These are phyloP conservation scores for Talaromyces adpressus DNA, from an alignment of 495 filamentous ascomycete genomes.

Conservation along the genomic window DNA sequence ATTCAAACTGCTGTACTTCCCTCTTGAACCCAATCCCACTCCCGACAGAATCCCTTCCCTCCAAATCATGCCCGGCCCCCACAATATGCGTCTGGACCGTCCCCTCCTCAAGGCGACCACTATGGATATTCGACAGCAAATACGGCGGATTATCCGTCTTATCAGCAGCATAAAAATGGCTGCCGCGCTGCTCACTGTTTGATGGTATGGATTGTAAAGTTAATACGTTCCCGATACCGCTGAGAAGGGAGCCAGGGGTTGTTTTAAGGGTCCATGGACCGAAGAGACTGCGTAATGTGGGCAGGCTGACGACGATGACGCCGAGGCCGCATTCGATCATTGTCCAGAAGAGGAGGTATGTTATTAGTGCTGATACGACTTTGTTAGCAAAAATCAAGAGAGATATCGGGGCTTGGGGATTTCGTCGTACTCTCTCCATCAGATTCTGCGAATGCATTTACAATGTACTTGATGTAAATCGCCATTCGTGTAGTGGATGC, in stretches of 20 bases:
- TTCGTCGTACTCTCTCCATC: conserved; percentile 1
- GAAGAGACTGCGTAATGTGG: neutral
- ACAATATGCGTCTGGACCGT: neutral
- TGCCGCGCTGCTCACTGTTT: neutral
- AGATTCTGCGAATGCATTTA: neutral
- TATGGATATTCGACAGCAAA: neutral
- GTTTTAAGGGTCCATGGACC: neutral
- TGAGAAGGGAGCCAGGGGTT: neutral
- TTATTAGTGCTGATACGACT: neutral
- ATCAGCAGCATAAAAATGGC: neutral
- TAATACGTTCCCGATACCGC: neutral
- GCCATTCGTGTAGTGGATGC: neutral
- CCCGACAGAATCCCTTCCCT: neutral
- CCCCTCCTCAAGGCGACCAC: neutral
- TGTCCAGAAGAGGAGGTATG: conserved; percentile 6
- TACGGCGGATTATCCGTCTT: neutral
- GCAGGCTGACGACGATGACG: conserved; percentile 4
- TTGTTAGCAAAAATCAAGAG: neutral
- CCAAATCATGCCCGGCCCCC: neutral
- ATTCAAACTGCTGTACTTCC: neutral
- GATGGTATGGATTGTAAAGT: neutral
- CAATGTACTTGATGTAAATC: conserved; percentile 1
- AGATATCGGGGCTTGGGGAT: neutral
- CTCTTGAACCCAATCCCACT: neutral
- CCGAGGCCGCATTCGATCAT: conserved; percentile 4